Evolutionary conservation across 768 basidiomycete species (phyloP).

Genomic region (Dendrothele bispora): DNA sequence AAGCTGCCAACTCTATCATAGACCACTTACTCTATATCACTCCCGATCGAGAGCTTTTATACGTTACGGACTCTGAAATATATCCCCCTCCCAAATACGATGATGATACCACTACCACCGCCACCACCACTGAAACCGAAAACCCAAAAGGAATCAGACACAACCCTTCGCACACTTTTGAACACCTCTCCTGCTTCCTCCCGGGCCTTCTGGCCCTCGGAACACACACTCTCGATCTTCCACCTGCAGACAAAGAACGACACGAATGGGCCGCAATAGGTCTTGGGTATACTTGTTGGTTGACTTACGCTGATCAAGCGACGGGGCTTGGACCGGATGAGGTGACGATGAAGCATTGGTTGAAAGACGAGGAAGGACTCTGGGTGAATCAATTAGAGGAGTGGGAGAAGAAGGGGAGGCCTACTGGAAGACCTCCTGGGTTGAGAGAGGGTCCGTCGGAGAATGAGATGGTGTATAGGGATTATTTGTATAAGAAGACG

Average conservation of each 20-base stretch:
- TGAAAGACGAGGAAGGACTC: slow-evolving; percentile 18
- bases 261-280: slow-evolving; percentile 65
- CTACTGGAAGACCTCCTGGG: slow-evolving; percentile 33
- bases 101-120: background rate
- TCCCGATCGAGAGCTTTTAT: slow-evolving; percentile 57
- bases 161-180: slow-evolving; percentile 43
- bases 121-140: background rate
- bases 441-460: slow-evolving; percentile 22
- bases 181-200: slow-evolving; percentile 73
- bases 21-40: slow-evolving; percentile 58
- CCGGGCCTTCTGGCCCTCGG: slow-evolving; percentile 67
- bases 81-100: too few species aligned
- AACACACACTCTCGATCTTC: slow-evolving; percentile 45
- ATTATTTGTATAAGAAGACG: slow-evolving; percentile 35
- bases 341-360: slow-evolving; percentile 32
- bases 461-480: slow-evolving; percentile 23
- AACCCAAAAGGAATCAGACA: background rate
- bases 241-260: slow-evolving; percentile 34
- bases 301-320: slow-evolving; percentile 63
- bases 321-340: slow-evolving; percentile 65
- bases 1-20: slow-evolving; percentile 54
- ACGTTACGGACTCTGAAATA: slow-evolving; percentile 51
- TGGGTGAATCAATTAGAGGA: slow-evolving; percentile 40
- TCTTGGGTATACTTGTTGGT: slow-evolving; percentile 59
- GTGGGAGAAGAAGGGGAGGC: slow-evolving; percentile 44